Evolutionary conservation across 305 asterid genomes (phyloP).

Genomic region (Salvia sclarea): DNA sequence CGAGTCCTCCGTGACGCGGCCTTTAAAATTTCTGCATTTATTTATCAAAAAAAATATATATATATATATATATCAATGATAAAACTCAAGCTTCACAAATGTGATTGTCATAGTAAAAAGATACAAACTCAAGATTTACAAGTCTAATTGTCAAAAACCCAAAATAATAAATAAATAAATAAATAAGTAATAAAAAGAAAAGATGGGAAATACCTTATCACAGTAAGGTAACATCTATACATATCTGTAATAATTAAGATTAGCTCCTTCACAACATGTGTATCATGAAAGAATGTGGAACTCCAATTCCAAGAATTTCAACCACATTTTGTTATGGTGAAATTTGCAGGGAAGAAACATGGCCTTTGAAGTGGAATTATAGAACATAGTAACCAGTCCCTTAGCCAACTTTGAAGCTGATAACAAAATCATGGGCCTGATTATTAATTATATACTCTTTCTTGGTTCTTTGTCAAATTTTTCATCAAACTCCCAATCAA

Average conservation of each 20-base stretch:
- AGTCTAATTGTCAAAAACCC: neutral
- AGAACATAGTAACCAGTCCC: neutral
- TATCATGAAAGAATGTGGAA: neutral
- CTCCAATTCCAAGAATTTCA: neutral
- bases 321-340: neutral
- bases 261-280: conserved; percentile 26
- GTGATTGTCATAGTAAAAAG: neutral
- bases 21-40: too few relatives aligned
- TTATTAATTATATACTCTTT: conserved; percentile 25
- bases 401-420: conserved; percentile 11
- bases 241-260: conserved; percentile 6
- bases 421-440: conserved; percentile 8
- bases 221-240: conserved; percentile 1
- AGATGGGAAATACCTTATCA: neutral
- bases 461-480: conserved; percentile 42
- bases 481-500: conserved; percentile 82
- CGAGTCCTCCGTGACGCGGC: too few relatives aligned
- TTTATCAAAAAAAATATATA: too few relatives aligned
- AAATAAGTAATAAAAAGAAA: neutral
- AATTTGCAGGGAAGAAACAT: neutral
- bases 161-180: too few relatives aligned
- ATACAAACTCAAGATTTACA: conserved; percentile 17
- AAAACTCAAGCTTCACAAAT: too few relatives aligned
- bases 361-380: neutral
- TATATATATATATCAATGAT: too few relatives aligned